Evolutionary conservation across 2,329 filamentous ascomycete genomes (phyloP), one percentile per base, ranked within the genome.

Genomic region (Didymella lethalis): DNA sequence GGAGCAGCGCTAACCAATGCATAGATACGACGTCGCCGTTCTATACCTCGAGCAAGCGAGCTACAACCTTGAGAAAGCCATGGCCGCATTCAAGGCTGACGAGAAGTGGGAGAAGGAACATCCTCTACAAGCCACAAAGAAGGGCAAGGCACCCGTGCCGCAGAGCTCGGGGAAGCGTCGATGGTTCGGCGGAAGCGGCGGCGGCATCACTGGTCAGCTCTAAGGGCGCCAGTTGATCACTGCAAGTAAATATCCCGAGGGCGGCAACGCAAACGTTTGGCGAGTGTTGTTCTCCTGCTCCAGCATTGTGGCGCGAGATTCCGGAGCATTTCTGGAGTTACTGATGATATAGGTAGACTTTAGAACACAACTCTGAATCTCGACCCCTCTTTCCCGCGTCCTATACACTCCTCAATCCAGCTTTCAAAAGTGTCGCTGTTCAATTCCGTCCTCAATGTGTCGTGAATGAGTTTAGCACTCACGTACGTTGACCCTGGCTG

Each of bases 31-130:
- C 71, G 81, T 92, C 49, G 91, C 91, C 1, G 74, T 90, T 28
- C 74, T 93, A 20, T 95, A 95, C 74, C 82, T 95, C 43, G 85
- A 92, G 69, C 88, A 91, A 74, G 80, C 83, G 23, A 82, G 83
- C 7, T 92, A 90, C 74, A 83, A 92, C 66, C 78, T 93, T 16
- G 85, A 87, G 3, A 75, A 77, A 28, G 90, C 91, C 0, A 83
- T 90, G 7, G 81, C 84, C 36, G 81, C 84, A 3, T 93, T 86
- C 73, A 82, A 85, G 63, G 89, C 86, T 3, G 91, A 95, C 63
- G 90, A 93, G 73, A 82, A 81, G 52, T 94, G 91, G 91, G 91
- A 92, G 77, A 84, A 82, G 65, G 83, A 85, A 12, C 85, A 94
- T 69, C 88, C 89, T 0, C 71, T 88, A 46, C 77, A 83, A 67